Base-by-base conservation (phyloP, 2,329 filamentous ascomycete species). In the Fusarium sp. region DNA sequence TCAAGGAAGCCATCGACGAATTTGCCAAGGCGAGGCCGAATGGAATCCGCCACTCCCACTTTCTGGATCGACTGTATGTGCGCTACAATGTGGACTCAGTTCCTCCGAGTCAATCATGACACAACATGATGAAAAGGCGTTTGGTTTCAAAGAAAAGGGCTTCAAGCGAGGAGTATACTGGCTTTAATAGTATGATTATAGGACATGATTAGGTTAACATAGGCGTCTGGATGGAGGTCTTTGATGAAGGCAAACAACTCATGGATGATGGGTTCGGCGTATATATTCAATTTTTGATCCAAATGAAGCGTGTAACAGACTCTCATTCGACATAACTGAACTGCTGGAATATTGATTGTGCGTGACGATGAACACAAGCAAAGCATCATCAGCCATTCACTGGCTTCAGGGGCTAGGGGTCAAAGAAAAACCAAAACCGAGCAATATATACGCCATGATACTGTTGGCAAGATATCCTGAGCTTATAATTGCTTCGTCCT, bases 1-100 rank as follows among this genome's bases (percentile, higher is more conserved):
- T 97, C 3, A 87, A 91, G 72, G 88, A 91, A 54, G 95, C 95
- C 2, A 89, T 98, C 62, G 88, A 92, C 51, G 85, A 89, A 62
- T 98, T 98, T 80, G 88, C 88, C 18, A 80, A 80, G 68, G 87
- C 87, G 56, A 83, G 94, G 53, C 88, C 92, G 6, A 92, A 93
- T 17, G 95, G 95, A 0, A 97, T 98, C 73, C 89, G 91, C 53
- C 95, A 98, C 77, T 90, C 88, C 18, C 93, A 97, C 78, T 98
- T 98, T 73, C 83, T 95, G 63, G 93, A 97, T 75, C 88, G 90
- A 63, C 79, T 98, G 35, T 93, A 90, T 78, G 89, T 96, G 65
- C 85, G 93, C 64, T 97, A 97, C 76, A 76, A 77, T 29, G 68
- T 79, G 37, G 73, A 78, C 31, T 50, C 63, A 20, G 53, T 45